Evolutionary conservation across 345 rosid genomes (phyloP).

Genomic region (Draba incana): DNA sequence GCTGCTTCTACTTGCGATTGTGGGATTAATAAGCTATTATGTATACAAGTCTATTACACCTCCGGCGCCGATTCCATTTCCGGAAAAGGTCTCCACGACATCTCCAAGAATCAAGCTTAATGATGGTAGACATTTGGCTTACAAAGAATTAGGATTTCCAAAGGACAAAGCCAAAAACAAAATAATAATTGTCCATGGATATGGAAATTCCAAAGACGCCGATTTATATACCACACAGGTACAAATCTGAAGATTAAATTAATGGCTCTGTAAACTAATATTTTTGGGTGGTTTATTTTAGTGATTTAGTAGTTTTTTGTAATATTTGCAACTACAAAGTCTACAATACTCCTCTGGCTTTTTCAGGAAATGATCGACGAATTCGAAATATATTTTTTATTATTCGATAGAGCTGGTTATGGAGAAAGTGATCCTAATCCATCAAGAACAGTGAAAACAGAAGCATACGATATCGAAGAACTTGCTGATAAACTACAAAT

Average conservation of each 20-base stretch:
- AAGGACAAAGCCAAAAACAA: conserved; percentile 49
- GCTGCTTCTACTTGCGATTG: conserved; percentile 17
- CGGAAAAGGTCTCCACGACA: conserved; percentile 30
- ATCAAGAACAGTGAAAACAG: conserved; percentile 64
- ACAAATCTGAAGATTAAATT: not conserved
- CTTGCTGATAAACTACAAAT: conserved; percentile 79
- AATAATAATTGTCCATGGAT: conserved; percentile 52
- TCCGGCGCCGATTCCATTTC: conserved; percentile 29
- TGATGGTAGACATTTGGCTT: conserved; percentile 63
- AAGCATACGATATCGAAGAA: conserved; percentile 79
- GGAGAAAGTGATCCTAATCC: conserved; percentile 90
- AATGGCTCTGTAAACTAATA: not conserved
- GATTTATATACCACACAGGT: conserved; percentile 36
- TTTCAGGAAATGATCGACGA: conserved; percentile 71
- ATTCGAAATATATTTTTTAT: conserved; percentile 58
- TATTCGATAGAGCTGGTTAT: conserved; percentile 86
- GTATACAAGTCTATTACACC: conserved; percentile 26
- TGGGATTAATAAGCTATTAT: conserved; percentile 25
- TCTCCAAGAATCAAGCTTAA: conserved; percentile 54
- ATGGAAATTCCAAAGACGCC: conserved; percentile 28
- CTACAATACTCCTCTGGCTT: not conserved
- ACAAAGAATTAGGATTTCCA: conserved; percentile 54
- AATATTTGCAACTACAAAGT: not conserved
- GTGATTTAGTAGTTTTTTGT: not conserved
- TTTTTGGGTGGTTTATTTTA: too few relatives aligned